These are phyloP conservation scores for Bipolaris victoriae DNA, from an alignment of 2,329 filamentous ascomycete genomes.

Conservation along the genomic window DNA sequence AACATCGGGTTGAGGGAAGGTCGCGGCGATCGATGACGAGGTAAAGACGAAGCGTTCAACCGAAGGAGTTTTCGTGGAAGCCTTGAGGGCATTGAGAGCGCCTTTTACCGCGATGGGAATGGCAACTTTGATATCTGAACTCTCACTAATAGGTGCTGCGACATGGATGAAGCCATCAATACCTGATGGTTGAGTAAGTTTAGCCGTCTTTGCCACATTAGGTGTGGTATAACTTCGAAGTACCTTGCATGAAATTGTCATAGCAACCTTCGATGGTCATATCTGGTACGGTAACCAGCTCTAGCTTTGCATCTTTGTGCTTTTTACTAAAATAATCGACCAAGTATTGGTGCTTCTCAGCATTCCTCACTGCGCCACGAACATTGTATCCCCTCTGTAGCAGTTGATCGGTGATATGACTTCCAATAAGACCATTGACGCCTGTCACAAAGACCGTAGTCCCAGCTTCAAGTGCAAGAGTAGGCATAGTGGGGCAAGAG, in stretches of 20 bases:
- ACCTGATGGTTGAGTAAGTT: constrained; percentile 8
- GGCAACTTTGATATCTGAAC: constrained; percentile 45
- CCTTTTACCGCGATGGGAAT: constrained; percentile 51
- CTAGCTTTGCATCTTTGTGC: constrained; percentile 32
- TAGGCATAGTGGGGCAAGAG: constrained; percentile 18
- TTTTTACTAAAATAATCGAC: constrained; percentile 35
- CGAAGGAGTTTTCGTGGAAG: constrained; percentile 50
- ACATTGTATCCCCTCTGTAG: constrained; percentile 44
- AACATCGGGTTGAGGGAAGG: constrained; percentile 45
- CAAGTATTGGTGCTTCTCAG: constrained; percentile 40
- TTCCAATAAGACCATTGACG: constrained; percentile 45
- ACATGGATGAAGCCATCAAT: constrained; percentile 55
- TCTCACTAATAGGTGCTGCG: constrained; percentile 52
- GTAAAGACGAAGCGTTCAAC: constrained; percentile 55
- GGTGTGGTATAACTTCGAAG: constrained; percentile 1
- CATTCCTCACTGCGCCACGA: constrained; percentile 43
- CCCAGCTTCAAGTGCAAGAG: constrained; percentile 29
- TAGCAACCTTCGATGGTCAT: constrained; percentile 36
- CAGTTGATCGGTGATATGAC: constrained; percentile 41
- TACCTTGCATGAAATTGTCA: constrained; percentile 37
- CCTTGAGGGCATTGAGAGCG: constrained; percentile 49
- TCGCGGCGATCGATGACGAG: constrained; percentile 49
- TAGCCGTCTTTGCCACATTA: neutral
- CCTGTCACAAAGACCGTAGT: constrained; percentile 45
- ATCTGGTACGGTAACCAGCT: constrained; percentile 41